Percentiles rank a stretch among this genome's conserved stretches.
phyloP scores from a whole-genome alignment of 495 filamentous ascomycete species.

The Alectoria sarmentosa region DNA sequence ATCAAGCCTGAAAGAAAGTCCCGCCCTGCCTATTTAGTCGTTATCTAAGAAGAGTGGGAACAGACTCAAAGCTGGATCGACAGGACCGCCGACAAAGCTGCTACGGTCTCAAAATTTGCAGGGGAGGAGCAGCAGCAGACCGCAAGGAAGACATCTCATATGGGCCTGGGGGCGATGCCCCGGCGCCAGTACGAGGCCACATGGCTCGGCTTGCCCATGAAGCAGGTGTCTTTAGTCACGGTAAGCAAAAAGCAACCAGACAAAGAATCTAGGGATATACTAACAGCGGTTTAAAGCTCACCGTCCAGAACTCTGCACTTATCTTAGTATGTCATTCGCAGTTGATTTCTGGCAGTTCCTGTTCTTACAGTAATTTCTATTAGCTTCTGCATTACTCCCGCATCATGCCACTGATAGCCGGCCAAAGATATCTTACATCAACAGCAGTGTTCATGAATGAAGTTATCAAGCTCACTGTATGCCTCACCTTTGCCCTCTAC shows the following conservation, averaged over 20 bases:
- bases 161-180: slow-evolving; percentile 12
- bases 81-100: not conserved
- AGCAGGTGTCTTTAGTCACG: slow-evolving; percentile 69
- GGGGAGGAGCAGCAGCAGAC: not conserved
- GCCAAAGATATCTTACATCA: slow-evolving; percentile 84
- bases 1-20: not conserved
- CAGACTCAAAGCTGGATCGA: not conserved
- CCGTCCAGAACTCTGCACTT: slow-evolving; percentile 70
- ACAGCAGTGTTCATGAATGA: slow-evolving; percentile 94
- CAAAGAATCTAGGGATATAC: slow-evolving; percentile 15
- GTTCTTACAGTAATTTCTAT: slow-evolving; percentile 15
- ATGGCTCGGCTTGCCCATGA: slow-evolving; percentile 61
- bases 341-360: not conserved
- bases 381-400: slow-evolving; percentile 89
- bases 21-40: not conserved
- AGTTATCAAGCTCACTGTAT: slow-evolving; percentile 81
- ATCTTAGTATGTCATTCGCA: slow-evolving; percentile 51
- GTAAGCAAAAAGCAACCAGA: slow-evolving; percentile 41
- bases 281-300: slow-evolving; percentile 49
- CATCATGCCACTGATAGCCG: slow-evolving; percentile 74
- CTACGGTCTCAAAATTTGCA: not conserved
- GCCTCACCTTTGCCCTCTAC: slow-evolving; percentile 77
- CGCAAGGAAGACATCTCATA: not conserved
- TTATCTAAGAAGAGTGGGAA: not conserved
- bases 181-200: slow-evolving; percentile 25